Percentiles rank a stretch among this genome's conserved stretches.
phyloP scores from a whole-genome alignment of 1,284 basidiomycete species.

The Austroboletus niveus region DNA sequence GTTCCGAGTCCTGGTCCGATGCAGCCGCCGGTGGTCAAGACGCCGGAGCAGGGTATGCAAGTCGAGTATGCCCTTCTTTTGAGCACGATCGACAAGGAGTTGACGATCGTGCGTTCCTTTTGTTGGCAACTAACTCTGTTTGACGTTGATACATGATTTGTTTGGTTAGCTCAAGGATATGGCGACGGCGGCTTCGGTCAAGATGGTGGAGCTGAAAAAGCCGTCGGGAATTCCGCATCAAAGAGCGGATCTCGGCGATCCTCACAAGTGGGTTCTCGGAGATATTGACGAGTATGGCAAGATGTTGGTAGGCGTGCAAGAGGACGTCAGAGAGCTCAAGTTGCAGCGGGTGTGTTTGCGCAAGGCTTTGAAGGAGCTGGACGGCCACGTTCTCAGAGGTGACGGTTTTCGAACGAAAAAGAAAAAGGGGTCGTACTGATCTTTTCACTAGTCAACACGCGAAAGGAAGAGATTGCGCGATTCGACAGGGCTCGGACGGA shows the following conservation, averaged over 20 bases:
- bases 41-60: conserved; percentile 58
- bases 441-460: conserved; percentile 54
- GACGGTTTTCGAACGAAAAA: conserved; percentile 7
- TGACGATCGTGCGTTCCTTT: conserved; percentile 47
- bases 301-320: conserved; percentile 45
- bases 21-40: conserved; percentile 12
- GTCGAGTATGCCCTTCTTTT: conserved; percentile 53
- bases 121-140: not conserved
- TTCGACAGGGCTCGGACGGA: conserved; percentile 77
- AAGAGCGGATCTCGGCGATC: conserved; percentile 45
- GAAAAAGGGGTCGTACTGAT: not conserved
- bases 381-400: conserved; percentile 70
- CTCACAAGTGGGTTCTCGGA: conserved; percentile 51
- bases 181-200: conserved; percentile 34
- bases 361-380: conserved; percentile 50
- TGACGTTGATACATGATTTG: not conserved
- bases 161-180: conserved; percentile 41
- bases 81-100: conserved; percentile 43
- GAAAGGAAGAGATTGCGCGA: conserved; percentile 71
- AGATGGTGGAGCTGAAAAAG: conserved; percentile 35
- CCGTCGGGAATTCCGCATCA: conserved; percentile 39
- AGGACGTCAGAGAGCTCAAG: conserved; percentile 52
- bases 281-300: conserved; percentile 54
- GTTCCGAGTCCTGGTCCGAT: conserved; percentile 7
- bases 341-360: conserved; percentile 41